Percentiles rank a stretch among this genome's conserved stretches.
These are phyloP conservation scores for Jacaranda copaia DNA, from an alignment of 257 asterid genomes.

Conservation along the genomic window DNA sequence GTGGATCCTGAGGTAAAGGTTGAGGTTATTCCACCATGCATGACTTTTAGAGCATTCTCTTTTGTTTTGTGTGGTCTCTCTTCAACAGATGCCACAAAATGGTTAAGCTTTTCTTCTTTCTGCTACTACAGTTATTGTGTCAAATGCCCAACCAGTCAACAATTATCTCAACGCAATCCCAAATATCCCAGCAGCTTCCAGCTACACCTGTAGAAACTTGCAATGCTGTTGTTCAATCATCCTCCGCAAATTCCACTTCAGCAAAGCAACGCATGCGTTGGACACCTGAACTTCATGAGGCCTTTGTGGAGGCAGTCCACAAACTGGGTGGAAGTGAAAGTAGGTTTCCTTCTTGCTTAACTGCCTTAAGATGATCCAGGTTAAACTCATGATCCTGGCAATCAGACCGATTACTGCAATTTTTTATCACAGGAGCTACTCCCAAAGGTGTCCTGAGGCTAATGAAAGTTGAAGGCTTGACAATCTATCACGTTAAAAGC, in stretches of 20 bases:
- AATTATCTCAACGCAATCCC: slow-evolving; percentile 48
- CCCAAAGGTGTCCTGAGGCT: slow-evolving; percentile 88
- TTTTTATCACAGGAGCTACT: slow-evolving; percentile 73
- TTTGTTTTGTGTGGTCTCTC: slow-evolving; percentile 1
- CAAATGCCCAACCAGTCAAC: slow-evolving; percentile 55
- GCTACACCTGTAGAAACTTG: slow-evolving; percentile 55
- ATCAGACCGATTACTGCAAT: slow-evolving; percentile 8
- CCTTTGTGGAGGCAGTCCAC: slow-evolving; percentile 87
- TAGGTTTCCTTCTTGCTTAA: slow-evolving; percentile 42
- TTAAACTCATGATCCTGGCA: background rate
- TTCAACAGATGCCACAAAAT: slow-evolving; percentile 21
- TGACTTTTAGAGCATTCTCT: slow-evolving; percentile 13
- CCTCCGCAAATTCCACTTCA: slow-evolving; percentile 60
- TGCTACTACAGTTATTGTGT: slow-evolving; percentile 38
- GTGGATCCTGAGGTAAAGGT: slow-evolving; percentile 58
- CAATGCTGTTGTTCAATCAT: slow-evolving; percentile 47
- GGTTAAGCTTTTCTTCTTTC: background rate
- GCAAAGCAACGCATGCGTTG: slow-evolving; percentile 89
- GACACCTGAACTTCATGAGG: slow-evolving; percentile 94
- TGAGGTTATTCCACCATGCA: slow-evolving; percentile 22
- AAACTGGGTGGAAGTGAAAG: slow-evolving; percentile 96
- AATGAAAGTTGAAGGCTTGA: slow-evolving; percentile 84
- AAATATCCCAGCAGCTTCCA: slow-evolving; percentile 50
- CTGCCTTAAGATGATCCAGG: slow-evolving; percentile 14
- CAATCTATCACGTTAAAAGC: slow-evolving; percentile 92